Conservation (phyloP, 1,139 yeast genomes). For the Suhomyces panamericanus region DNA sequence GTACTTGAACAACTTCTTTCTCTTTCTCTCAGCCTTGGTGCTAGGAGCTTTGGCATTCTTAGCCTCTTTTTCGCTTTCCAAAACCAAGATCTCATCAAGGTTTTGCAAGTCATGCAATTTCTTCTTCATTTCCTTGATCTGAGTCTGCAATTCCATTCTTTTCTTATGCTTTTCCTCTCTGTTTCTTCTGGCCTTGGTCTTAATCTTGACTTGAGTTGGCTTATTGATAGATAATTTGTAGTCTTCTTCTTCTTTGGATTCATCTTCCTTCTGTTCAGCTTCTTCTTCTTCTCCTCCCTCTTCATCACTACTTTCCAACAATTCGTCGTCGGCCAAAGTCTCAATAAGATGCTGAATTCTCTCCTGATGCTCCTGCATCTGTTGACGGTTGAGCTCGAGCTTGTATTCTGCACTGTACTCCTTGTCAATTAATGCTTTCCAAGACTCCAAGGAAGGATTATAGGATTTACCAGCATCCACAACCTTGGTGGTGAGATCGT, state of each 20-base stretch:
- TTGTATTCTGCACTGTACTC: constrained; percentile 69
- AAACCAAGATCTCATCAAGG: constrained; percentile 50
- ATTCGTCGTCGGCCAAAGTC: constrained; percentile 59
- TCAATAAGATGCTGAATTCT: constrained; percentile 66
- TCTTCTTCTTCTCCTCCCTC: constrained; percentile 39
- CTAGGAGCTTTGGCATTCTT: constrained; percentile 18
- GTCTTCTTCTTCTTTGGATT: constrained; percentile 18
- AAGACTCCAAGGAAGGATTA: constrained; percentile 82
- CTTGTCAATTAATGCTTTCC: constrained; percentile 69
- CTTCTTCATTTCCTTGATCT: constrained; percentile 57
- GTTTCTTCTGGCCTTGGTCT: constrained; percentile 77
- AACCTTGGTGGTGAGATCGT: constrained; percentile 26
- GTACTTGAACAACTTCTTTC: constrained; percentile 52
- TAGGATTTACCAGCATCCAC: constrained; percentile 91
- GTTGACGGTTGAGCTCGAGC: constrained; percentile 63
- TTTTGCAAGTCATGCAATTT: constrained; percentile 60
- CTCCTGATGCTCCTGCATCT: constrained; percentile 59
- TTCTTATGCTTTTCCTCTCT: constrained; percentile 67
- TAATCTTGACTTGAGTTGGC: constrained; percentile 67
- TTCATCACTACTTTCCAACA: constrained; percentile 45
- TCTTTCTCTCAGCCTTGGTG: constrained; percentile 16
- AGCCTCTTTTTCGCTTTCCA: constrained; percentile 28
- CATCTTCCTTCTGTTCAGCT: constrained; percentile 26
- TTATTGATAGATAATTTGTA: constrained; percentile 65
- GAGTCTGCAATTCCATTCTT: constrained; percentile 52